A percentile compares a stretch with the other conserved stretches of the same genome.
Conservation (phyloP, 2,329 filamentous ascomycete genomes). For the Pseudopyricularia cyperi region DNA sequence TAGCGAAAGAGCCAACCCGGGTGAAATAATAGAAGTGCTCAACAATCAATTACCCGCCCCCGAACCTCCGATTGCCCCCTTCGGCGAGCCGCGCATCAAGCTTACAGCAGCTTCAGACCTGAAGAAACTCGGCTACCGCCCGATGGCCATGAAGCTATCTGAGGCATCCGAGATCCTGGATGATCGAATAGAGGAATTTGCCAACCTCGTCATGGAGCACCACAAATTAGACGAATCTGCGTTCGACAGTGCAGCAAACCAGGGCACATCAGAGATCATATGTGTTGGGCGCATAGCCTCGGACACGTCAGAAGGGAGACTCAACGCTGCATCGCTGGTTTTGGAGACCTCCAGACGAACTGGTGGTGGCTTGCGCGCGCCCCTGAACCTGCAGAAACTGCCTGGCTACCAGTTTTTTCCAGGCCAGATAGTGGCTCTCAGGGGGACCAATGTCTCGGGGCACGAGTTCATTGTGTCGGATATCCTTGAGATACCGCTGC, state of each 20-base stretch:
- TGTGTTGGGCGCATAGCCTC: conserved; percentile 86
- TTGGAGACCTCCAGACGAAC: conserved; percentile 77
- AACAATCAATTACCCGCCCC: conserved; percentile 60
- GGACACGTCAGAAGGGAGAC: conserved; percentile 71
- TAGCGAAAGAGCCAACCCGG: conserved; percentile 62
- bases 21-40: conserved; percentile 71
- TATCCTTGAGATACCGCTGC: conserved; percentile 59
- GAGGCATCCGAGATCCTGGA: conserved; percentile 89
- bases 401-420: conserved; percentile 75
- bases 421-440: conserved; percentile 80
- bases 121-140: conserved; percentile 83
- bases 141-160: conserved; percentile 86
- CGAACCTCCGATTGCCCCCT: conserved; percentile 59
- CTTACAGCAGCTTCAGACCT: conserved; percentile 77
- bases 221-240: conserved; percentile 64
- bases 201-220: conserved; percentile 57
- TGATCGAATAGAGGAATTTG: conserved; percentile 87
- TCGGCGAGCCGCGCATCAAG: conserved; percentile 65
- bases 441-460: conserved; percentile 77
- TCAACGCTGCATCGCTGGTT: conserved; percentile 75
- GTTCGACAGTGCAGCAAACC: conserved; percentile 76
- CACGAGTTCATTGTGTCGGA: conserved; percentile 71
- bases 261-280: conserved; percentile 76
- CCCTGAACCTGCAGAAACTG: conserved; percentile 61
- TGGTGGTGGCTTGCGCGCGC: conserved; percentile 71